Evolutionary conservation across 2,329 filamentous ascomycete species (phyloP).

Genomic region (Dactylellina sp.): DNA sequence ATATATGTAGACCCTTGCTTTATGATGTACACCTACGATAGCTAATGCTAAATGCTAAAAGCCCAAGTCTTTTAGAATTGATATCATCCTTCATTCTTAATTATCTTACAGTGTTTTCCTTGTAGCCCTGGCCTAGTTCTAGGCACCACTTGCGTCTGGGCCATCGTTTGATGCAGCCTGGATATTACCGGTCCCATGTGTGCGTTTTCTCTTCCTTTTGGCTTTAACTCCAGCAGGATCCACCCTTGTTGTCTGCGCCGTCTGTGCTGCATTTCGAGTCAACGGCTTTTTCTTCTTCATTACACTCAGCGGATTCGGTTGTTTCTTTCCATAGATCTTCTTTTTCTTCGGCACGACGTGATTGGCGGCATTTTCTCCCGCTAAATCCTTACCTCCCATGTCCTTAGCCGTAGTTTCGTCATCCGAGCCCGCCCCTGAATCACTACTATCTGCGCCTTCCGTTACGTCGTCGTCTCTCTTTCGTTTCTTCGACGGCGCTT

Average conservation of each 20-base stretch:
- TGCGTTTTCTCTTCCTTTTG: conserved; percentile 53
- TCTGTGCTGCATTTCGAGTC: background rate
- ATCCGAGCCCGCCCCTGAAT: conserved; percentile 61
- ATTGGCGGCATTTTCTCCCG: conserved; percentile 37
- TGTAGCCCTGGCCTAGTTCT: conserved; percentile 3
- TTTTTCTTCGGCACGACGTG: conserved; percentile 69
- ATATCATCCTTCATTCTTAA: background rate
- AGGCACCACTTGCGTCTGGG: background rate
- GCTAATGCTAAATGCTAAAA: conserved; percentile 31
- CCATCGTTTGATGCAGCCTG: conserved; percentile 18
- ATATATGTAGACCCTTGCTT: conserved; percentile 37
- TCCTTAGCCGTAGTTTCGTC: conserved; percentile 25
- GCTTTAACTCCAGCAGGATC: conserved; percentile 26
- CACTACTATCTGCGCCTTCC: conserved; percentile 59
- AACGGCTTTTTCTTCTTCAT: conserved; percentile 71
- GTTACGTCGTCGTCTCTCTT: conserved; percentile 54
- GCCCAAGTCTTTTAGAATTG: background rate
- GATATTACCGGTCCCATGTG: conserved; percentile 30
- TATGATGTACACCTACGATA: conserved; percentile 32
- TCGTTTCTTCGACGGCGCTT: conserved; percentile 58
- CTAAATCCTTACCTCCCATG: conserved; percentile 10
- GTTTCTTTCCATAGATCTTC: conserved; percentile 73
- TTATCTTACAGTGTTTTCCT: conserved; percentile 31
- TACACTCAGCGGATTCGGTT: conserved; percentile 77
- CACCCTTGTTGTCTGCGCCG: conserved; percentile 20